phyloP scores from a whole-genome alignment of 768 basidiomycete genomes.

The Nevesoporus exiguus region DNA sequence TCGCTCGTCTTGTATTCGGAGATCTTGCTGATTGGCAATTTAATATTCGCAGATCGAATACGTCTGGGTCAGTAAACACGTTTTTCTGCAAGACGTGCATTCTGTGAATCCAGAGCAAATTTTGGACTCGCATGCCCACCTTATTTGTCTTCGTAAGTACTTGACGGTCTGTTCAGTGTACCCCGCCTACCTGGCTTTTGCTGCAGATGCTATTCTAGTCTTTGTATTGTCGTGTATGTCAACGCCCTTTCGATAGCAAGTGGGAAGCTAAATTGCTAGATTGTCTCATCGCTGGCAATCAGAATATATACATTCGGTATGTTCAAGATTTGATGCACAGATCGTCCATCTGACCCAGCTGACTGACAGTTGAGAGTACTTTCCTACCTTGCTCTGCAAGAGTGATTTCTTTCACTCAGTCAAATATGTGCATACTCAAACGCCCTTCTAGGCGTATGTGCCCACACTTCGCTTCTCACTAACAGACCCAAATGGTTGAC shows the following conservation, averaged over 20 bases:
- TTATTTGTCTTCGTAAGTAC: conserved; percentile 3
- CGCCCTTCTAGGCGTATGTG: conserved; percentile 5
- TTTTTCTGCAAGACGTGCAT: too few species aligned
- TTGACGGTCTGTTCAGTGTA: background rate
- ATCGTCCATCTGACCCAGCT: background rate
- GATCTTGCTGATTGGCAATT: background rate
- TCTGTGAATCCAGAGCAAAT: background rate
- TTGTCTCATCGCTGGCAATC: background rate
- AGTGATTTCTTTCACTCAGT: background rate
- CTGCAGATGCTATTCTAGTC: conserved; percentile 12
- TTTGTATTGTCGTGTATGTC: conserved; percentile 4
- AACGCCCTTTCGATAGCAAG: background rate
- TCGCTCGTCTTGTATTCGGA: background rate
- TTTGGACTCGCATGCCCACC: conserved; percentile 2
- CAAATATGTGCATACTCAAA: background rate
- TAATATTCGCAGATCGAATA: conserved; percentile 4
- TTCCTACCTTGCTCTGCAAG: conserved; percentile 7
- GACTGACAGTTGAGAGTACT: conserved; percentile 5
- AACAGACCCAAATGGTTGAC: background rate
- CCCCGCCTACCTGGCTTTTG: background rate
- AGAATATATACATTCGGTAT: conserved; percentile 3
- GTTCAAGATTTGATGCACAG: background rate
- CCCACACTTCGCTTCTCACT: background rate
- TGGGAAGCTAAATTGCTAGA: background rate
- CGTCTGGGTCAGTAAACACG: background rate